Conservation (phyloP, 179 eudicot genomes). For the Silene vulgaris region DNA sequence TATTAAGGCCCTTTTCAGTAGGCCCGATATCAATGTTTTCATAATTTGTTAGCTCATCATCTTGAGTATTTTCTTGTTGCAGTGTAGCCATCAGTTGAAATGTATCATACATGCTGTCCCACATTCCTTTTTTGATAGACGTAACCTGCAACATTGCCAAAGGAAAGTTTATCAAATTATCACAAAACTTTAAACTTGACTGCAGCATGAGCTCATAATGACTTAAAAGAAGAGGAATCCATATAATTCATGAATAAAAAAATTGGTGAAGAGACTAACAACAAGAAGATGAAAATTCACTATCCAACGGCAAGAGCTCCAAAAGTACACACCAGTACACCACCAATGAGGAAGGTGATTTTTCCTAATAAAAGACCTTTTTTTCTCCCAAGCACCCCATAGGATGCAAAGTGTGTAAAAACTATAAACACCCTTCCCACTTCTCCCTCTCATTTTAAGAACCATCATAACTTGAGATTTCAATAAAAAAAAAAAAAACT, state of each 20-base stretch:
- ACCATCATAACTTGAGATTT: background rate
- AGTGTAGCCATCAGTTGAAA: conserved; percentile 46
- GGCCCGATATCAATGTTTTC: conserved; percentile 56
- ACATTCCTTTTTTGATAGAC: conserved; percentile 70
- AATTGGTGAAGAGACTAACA: background rate
- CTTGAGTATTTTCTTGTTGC: conserved; percentile 27
- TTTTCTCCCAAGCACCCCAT: background rate
- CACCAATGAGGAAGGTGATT: background rate
- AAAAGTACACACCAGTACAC: background rate
- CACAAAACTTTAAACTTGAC: background rate
- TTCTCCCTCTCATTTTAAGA: background rate
- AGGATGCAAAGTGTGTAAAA: background rate
- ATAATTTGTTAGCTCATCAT: conserved; percentile 29
- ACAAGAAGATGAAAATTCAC: background rate
- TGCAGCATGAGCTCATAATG: background rate
- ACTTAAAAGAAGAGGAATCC: background rate
- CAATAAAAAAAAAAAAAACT: too few relatives aligned
- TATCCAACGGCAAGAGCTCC: background rate
- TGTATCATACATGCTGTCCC: conserved; percentile 85
- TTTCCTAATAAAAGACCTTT: background rate
- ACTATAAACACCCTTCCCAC: background rate
- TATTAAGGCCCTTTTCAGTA: conserved; percentile 31
- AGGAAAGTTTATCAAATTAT: conserved; percentile 11
- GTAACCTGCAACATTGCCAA: conserved; percentile 48
- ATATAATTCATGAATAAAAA: background rate